Percentiles rank a stretch among this genome's conserved stretches.
Conservation (phyloP, 2,329 filamentous ascomycete genomes). For the Calonectria montana region DNA sequence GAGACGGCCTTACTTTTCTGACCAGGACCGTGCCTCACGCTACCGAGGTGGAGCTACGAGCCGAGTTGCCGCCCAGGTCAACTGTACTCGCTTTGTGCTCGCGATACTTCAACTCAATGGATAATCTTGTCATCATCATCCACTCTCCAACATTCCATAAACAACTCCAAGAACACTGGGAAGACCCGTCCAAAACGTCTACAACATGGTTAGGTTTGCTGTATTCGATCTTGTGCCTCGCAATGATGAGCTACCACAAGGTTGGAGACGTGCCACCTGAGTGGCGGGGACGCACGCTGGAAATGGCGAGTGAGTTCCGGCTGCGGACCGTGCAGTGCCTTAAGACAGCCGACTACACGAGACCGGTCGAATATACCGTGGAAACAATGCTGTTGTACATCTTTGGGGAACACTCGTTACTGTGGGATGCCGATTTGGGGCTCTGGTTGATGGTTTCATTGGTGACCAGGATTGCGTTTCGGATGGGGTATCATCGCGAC, state of each 20-base stretch:
- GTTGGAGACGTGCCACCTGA: constrained; percentile 84
- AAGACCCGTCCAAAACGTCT: constrained; percentile 76
- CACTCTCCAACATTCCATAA: constrained; percentile 88
- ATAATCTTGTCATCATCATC: constrained; percentile 77
- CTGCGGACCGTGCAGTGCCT: constrained; percentile 82
- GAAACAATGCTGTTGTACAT: constrained; percentile 82
- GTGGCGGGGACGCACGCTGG: constrained; percentile 73
- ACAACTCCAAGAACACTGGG: constrained; percentile 74
- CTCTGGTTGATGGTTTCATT: constrained; percentile 69
- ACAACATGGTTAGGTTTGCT: constrained; percentile 84
- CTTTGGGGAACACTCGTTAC: constrained; percentile 79
- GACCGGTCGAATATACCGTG: constrained; percentile 78
- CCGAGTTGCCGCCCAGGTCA: constrained; percentile 82
- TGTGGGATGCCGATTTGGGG: constrained; percentile 78
- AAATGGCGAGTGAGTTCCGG: constrained; percentile 73
- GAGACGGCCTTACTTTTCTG: constrained; percentile 79
- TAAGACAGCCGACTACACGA: constrained; percentile 80
- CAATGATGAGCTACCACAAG: constrained; percentile 82
- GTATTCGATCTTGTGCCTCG: constrained; percentile 80
- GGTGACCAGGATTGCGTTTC: constrained; percentile 68
- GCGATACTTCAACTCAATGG: constrained; percentile 89
- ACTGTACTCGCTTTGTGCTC: constrained; percentile 85
- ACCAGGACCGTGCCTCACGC: constrained; percentile 80
- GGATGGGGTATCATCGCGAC: constrained; percentile 84
- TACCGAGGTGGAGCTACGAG: constrained; percentile 82